Evolutionary conservation across 2,329 filamentous ascomycete species (phyloP), one percentile per base, ranked within the genome.

Genomic region (Ascochyta rabiei): DNA sequence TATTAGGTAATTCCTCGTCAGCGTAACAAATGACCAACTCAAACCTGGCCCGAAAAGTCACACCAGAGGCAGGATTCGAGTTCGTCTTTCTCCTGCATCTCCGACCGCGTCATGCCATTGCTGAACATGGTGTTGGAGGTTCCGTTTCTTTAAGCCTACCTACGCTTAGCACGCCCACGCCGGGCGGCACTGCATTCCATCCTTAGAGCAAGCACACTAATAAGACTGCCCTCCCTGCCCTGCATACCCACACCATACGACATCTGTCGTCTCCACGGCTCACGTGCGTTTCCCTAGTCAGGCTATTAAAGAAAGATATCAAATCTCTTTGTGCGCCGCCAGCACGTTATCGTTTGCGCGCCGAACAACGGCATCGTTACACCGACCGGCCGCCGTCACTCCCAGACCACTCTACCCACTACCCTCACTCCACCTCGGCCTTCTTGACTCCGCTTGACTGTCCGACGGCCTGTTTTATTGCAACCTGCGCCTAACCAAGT

Each of bases 1-100:
- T 67, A 74, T 74, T 74, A 74, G 62, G 66, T 74, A 74, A 74
- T 67, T 67, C 48, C 61, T 59, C 60, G 59, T 63, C 66, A 63
- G 60, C 56, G 61, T 61, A 60, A 59, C 64, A 46, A 49, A 65
- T 66, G 65, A 69, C 60, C 61, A 62, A 44, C 30, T 53, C 59
- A 58, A 65, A 61, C 53, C 57, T 53, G 60, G 57, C 60, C 61
- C 41, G 54, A 49, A 61, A 58, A 47, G 60, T 72, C 63, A 62
- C 64, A 70, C 70, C 70, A 71, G 58, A 44, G 56, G 57, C 28
- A 54, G 54, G 48, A 56, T 53, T 54, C 38, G 61, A 52, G 23
- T 44, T 61, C 47, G 40, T 33, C 41, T 63, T 66, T 74, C 70
- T 74, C 71, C 70, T 71, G 64, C 58, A 60, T 74, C 70, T 74